Percentiles rank a stretch among this genome's conserved stretches.
These are phyloP conservation scores for Tricholoma furcatifolium DNA, from an alignment of 768 basidiomycete species.

Conservation along the genomic window DNA sequence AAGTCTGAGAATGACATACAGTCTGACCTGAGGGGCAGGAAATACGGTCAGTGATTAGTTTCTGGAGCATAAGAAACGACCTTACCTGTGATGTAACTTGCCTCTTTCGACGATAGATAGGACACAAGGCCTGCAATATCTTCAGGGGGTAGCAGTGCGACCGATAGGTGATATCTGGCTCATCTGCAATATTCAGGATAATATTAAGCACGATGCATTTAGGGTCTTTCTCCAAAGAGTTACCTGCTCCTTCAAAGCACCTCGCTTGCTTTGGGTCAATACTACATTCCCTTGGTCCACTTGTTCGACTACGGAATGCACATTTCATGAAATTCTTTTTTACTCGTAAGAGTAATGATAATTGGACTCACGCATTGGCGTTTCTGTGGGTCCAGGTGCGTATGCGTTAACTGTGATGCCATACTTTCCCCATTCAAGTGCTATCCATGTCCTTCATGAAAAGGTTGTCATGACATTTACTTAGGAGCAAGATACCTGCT, in stretches of 20 bases:
- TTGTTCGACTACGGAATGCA: background rate
- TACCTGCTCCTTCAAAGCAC: slow-evolving; percentile 3
- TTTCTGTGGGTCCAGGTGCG: slow-evolving; percentile 35
- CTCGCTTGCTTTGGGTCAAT: background rate
- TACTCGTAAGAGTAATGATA: no score
- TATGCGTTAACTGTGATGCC: slow-evolving; percentile 47
- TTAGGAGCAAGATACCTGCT: slow-evolving; percentile 28
- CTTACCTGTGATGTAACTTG: slow-evolving; percentile 33
- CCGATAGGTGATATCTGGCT: slow-evolving; percentile 8
- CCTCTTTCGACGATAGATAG: slow-evolving; percentile 31
- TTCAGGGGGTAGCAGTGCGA: slow-evolving; percentile 16
- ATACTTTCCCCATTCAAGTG: no score
- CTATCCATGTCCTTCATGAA: slow-evolving; percentile 15
- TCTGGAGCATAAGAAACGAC: background rate
- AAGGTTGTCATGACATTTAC: no score
- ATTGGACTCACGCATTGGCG: no score
- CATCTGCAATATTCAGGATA: slow-evolving; percentile 2
- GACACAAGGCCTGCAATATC: slow-evolving; percentile 37
- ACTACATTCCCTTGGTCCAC: background rate
- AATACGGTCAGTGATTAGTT: background rate
- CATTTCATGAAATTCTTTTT: background rate
- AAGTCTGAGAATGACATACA: no score
- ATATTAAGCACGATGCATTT: background rate
- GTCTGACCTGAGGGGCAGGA: background rate
- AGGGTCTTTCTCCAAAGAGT: background rate